These are phyloP conservation scores for Rhizopus delemar DNA, from an alignment of 371 early-diverging fungal genomes.

Conservation along the genomic window DNA sequence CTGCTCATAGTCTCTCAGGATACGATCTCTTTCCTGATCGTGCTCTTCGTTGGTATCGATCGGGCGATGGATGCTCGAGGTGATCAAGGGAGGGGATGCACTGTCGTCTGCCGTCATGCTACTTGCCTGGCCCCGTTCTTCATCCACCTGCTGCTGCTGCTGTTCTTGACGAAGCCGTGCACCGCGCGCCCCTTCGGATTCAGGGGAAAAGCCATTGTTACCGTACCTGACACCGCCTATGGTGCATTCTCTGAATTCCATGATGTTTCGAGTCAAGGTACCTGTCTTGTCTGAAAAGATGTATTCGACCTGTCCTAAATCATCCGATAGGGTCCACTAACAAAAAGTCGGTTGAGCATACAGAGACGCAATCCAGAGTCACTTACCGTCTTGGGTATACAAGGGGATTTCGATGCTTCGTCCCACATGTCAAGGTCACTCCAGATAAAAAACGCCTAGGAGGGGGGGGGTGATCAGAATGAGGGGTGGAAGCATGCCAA, in stretches of 20 bases:
- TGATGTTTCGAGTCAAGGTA: slow-evolving; percentile 94
- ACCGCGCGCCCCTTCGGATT: slow-evolving; percentile 63
- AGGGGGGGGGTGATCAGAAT: slow-evolving; percentile 57
- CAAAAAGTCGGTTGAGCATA: neutral
- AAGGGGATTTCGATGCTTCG: slow-evolving; percentile 62
- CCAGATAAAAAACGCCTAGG: slow-evolving; percentile 84
- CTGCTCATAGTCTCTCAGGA: slow-evolving; percentile 54
- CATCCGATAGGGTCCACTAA: slow-evolving; percentile 93
- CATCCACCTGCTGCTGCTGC: slow-evolving; percentile 16
- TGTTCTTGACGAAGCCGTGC: slow-evolving; percentile 46
- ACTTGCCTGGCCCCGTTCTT: neutral
- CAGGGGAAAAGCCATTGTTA: slow-evolving; percentile 62
- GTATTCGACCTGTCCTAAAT: slow-evolving; percentile 94
- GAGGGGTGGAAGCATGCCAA: neutral
- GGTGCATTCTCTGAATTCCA: slow-evolving; percentile 85
- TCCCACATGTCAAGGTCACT: slow-evolving; percentile 86
- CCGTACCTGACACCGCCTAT: slow-evolving; percentile 86
- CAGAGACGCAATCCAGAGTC: neutral
- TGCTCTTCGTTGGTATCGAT: slow-evolving; percentile 11
- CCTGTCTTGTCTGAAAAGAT: slow-evolving; percentile 98
- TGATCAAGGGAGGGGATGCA: neutral
- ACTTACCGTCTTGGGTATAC: slow-evolving; percentile 71
- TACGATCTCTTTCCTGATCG: slow-evolving; percentile 35
- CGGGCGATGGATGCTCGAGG: slow-evolving; percentile 8
- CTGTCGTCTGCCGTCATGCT: neutral